Evolutionary conservation across 352 stramenopile species (phyloP).

Genomic region (Phytophthora brassicae): DNA sequence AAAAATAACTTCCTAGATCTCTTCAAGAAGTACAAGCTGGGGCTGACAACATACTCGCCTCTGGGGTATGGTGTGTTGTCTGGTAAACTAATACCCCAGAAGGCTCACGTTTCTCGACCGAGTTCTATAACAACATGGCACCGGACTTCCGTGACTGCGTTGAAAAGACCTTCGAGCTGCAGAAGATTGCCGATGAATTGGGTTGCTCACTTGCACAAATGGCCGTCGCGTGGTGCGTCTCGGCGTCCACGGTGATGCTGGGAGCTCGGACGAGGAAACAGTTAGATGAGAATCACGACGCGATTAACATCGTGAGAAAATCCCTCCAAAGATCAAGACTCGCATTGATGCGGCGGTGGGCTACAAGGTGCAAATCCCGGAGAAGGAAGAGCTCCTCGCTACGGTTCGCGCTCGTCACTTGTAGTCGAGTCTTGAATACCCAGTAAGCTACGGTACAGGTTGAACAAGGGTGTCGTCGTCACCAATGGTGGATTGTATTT

Average conservation of each 20-base stretch:
- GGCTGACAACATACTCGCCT: conserved; percentile 52
- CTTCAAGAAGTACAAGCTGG: conserved; percentile 59
- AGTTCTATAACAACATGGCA: conserved; percentile 31
- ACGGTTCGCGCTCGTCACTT: conserved; percentile 20
- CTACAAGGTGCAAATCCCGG: conserved; percentile 29
- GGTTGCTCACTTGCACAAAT: conserved; percentile 28
- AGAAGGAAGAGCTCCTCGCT: conserved; percentile 27
- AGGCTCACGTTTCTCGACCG: conserved; percentile 32
- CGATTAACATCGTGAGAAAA: conserved; percentile 43
- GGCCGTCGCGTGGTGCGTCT: conserved; percentile 33
- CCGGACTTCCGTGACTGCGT: conserved; percentile 34
- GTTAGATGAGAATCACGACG: conserved; percentile 54
- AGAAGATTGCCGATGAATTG: conserved; percentile 43
- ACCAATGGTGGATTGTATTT: too few relatives aligned
- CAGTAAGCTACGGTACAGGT: too few relatives aligned
- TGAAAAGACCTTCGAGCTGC: conserved; percentile 29
- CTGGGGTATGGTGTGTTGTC: conserved; percentile 47
- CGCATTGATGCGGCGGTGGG: conserved; percentile 53
- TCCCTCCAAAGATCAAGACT: conserved; percentile 53
- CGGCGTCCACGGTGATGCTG: conserved; percentile 52
- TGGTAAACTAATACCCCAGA: conserved; percentile 37
- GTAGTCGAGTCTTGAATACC: background rate
- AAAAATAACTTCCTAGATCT: conserved; percentile 57
- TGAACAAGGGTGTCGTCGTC: too few relatives aligned
- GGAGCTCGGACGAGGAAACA: conserved; percentile 51